These are phyloP conservation scores for Nakazawaea populi DNA, from an alignment of 805 yeast species.

Conservation along the genomic window DNA sequence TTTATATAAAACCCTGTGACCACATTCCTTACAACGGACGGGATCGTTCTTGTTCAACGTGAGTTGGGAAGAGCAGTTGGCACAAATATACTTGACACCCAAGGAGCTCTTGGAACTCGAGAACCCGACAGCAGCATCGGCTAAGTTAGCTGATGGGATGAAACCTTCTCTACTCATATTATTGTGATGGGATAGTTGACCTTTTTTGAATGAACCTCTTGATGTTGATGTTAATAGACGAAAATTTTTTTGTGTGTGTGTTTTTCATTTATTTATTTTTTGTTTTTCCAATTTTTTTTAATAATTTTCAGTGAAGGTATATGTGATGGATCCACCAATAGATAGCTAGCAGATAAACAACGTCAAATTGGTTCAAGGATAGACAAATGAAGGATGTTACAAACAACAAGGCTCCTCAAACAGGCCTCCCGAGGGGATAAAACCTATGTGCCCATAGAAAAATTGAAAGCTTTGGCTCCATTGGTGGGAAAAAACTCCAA, in stretches of 20 bases:
- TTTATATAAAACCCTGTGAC: constrained; percentile 95
- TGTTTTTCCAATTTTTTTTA: neutral
- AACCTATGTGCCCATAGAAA: neutral
- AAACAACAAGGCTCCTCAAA: neutral
- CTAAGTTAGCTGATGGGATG: constrained; percentile 64
- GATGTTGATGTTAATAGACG: neutral
- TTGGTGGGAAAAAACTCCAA: constrained; percentile 5
- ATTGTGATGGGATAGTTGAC: too few relatives aligned
- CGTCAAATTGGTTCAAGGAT: neutral
- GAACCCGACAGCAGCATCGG: constrained; percentile 84
- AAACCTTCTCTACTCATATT: constrained; percentile 73
- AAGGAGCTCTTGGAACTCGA: constrained; percentile 55
- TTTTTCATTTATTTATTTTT: neutral
- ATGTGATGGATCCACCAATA: too few relatives aligned
- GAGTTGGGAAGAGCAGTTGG: constrained; percentile 89
- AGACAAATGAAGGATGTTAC: neutral
- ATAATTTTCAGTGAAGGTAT: neutral
- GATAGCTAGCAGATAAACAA: too few relatives aligned
- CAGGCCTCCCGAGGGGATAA: neutral
- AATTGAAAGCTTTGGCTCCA: neutral
- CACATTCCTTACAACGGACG: constrained; percentile 97
- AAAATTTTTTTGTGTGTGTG: neutral
- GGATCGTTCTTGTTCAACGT: constrained; percentile 91
- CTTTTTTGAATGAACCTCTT: neutral
- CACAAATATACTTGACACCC: constrained; percentile 92